Conservation (phyloP, 768 basidiomycete species). For the Gymnopilus junonius region DNA sequence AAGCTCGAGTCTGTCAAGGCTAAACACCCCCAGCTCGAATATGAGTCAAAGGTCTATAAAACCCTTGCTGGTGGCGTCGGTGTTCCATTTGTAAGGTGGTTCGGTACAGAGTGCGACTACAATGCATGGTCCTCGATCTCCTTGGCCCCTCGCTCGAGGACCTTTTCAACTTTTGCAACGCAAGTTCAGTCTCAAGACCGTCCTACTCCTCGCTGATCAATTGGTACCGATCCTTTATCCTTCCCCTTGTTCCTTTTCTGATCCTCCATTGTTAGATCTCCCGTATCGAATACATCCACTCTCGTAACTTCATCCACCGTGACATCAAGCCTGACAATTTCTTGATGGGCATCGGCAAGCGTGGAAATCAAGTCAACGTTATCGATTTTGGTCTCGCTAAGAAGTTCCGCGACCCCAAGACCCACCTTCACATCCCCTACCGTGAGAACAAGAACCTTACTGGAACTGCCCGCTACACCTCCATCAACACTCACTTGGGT, state of each 20-base stretch:
- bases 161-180: constrained; percentile 96
- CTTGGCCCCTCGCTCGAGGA: constrained; percentile 92
- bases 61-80: constrained; percentile 99
- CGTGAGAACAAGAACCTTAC: constrained; percentile 99
- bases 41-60: constrained; percentile 95
- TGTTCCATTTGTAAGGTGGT: constrained; percentile 97
- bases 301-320: constrained; percentile 96
- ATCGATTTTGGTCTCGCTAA: constrained; percentile 98
- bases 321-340: constrained; percentile 99
- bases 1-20: constrained; percentile 99
- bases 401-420: constrained; percentile 99
- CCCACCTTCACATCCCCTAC: constrained; percentile 99
- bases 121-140: constrained; percentile 98
- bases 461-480: constrained; percentile 98
- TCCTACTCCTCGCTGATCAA: constrained; percentile 95
- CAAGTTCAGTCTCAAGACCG: constrained; percentile 97
- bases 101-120: constrained; percentile 96
- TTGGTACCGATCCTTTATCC: constrained; percentile 58
- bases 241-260: constrained; percentile 19
- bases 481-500: constrained; percentile 98
- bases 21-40: constrained; percentile 99
- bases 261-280: constrained; percentile 70
- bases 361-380: constrained; percentile 99
- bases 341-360: constrained; percentile 99
- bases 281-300: constrained; percentile 99